These are phyloP conservation scores for Lojkania enalia DNA, from an alignment of 2,329 filamentous ascomycete species.

Conservation along the genomic window DNA sequence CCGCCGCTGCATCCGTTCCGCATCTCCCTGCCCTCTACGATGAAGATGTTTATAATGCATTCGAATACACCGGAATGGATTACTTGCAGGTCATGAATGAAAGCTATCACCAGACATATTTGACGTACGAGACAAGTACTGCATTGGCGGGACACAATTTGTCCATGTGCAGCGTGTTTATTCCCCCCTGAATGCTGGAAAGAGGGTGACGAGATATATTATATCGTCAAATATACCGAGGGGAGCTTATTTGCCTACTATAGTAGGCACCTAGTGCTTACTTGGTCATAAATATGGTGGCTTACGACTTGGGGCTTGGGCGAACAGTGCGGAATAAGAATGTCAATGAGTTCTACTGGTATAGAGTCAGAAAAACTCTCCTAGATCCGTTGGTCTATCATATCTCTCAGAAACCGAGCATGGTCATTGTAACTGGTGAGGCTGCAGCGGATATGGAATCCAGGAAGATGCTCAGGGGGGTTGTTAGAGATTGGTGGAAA, in stretches of 20 bases:
- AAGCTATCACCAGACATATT: background rate
- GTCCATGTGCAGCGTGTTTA: background rate
- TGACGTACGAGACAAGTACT: constrained; percentile 4
- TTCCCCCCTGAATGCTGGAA: background rate
- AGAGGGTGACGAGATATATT: background rate
- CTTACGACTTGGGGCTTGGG: background rate
- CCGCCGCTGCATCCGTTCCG: constrained; percentile 1
- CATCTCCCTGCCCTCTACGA: constrained; percentile 4
- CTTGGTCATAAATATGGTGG: background rate
- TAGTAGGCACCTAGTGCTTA: background rate
- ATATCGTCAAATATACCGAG: background rate
- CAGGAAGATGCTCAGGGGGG: background rate
- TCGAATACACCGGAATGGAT: constrained; percentile 5
- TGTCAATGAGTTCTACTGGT: background rate
- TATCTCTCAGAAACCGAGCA: background rate
- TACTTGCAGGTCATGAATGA: constrained; percentile 5
- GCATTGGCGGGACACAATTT: background rate
- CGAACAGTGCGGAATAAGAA: background rate
- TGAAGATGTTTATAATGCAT: constrained; percentile 7
- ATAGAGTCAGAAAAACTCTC: background rate
- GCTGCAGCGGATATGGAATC: background rate
- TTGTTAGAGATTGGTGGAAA: background rate
- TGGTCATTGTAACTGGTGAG: background rate
- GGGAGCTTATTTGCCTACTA: background rate
- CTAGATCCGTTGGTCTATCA: background rate